Conservation (phyloP, 257 asterid genomes). For the Solanum clarkiae region DNA sequence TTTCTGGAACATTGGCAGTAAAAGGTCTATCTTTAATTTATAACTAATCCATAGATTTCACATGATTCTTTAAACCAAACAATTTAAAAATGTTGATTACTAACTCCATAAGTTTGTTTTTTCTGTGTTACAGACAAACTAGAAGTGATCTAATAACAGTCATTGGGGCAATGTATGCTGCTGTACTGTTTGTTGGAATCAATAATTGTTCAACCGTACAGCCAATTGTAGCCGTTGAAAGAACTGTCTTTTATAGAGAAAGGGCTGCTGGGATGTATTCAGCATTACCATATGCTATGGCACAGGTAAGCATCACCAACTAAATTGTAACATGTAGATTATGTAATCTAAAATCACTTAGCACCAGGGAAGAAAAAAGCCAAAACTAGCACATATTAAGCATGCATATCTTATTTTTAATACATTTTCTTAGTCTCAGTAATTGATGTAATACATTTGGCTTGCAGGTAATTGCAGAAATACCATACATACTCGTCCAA, state of each 20-base stretch:
- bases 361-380: background rate
- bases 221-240: constrained; percentile 32
- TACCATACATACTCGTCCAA: constrained; percentile 40
- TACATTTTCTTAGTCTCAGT: background rate
- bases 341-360: background rate
- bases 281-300: constrained; percentile 48
- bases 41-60: background rate
- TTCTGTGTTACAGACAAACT: constrained; percentile 12
- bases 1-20: constrained; percentile 34
- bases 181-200: constrained; percentile 39
- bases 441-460: background rate
- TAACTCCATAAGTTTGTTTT: background rate
- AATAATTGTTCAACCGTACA: constrained; percentile 38
- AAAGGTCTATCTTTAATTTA: constrained; percentile 8
- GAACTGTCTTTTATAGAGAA: constrained; percentile 48
- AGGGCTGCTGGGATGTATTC: constrained; percentile 58
- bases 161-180: constrained; percentile 50
- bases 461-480: constrained; percentile 33
- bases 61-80: background rate
- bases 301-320: constrained; percentile 27
- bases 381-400: background rate
- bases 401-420: background rate
- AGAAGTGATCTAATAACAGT: constrained; percentile 27
- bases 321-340: background rate
- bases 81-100: background rate